These are phyloP conservation scores for Spinacia oleracea DNA, from an alignment of 179 eudicot species.

Conservation along the genomic window DNA sequence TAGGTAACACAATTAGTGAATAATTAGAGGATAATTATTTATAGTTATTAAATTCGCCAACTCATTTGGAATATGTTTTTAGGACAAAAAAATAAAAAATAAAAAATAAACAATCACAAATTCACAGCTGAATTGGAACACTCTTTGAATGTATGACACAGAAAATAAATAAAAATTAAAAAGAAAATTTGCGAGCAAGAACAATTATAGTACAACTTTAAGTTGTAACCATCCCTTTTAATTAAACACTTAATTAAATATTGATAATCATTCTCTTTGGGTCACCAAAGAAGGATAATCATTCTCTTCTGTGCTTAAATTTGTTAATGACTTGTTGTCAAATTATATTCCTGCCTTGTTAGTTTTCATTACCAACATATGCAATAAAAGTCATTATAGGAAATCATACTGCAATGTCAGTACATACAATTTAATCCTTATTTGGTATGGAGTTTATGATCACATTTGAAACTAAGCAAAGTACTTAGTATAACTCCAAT, in stretches of 20 bases:
- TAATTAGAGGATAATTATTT: neutral
- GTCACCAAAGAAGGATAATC: neutral
- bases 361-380: neutral
- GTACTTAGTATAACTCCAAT: neutral
- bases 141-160: neutral
- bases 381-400: neutral
- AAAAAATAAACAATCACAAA: neutral
- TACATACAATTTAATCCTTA: too few relatives aligned
- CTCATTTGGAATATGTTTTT: neutral
- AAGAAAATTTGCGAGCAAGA: neutral
- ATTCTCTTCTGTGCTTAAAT: neutral
- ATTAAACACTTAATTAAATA: neutral
- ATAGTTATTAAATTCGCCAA: neutral
- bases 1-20: neutral
- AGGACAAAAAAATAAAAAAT: neutral
- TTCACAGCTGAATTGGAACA: neutral
- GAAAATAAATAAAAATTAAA: neutral
- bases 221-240: neutral
- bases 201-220: slow-evolving; percentile 2
- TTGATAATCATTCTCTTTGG: neutral
- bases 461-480: too few relatives aligned
- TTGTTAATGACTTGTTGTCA: neutral
- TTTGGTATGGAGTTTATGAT: too few relatives aligned
- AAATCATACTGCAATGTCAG: neutral
- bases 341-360: neutral